phyloP scores from a whole-genome alignment of 257 asterid species.

The Salvia hispanica region DNA sequence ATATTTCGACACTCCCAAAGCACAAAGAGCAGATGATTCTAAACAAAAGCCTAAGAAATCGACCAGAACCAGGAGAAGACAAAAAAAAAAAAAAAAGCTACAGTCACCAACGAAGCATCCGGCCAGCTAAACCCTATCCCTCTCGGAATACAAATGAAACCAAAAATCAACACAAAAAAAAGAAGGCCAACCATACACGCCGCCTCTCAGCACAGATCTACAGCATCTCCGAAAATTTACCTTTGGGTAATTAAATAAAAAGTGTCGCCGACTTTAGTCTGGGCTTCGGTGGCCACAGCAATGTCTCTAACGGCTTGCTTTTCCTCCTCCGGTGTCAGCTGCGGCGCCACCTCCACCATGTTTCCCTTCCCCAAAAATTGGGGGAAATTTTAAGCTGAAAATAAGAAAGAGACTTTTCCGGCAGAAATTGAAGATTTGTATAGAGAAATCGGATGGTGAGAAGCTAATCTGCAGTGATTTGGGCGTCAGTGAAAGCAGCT shows the following conservation, averaged over 20 bases:
- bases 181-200: neutral
- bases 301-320: conserved; percentile 76
- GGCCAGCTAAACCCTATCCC: conserved; percentile 45
- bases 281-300: conserved; percentile 76
- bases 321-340: conserved; percentile 90
- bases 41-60: neutral
- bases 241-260: conserved; percentile 87
- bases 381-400: conserved; percentile 6
- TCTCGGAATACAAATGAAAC: conserved; percentile 13
- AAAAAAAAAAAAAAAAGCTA: neutral
- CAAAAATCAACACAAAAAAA: neutral
- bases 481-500: conserved; percentile 20
- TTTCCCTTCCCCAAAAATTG: conserved; percentile 25
- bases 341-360: conserved; percentile 73
- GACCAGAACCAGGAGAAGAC: too few species aligned
- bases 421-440: conserved; percentile 5
- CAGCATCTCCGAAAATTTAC: conserved; percentile 34
- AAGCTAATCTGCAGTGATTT: conserved; percentile 6
- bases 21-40: neutral
- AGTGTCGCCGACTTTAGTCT: conserved; percentile 78
- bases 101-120: conserved; percentile 14
- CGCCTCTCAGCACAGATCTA: conserved; percentile 29
- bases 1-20: neutral
- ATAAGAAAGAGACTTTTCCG: neutral
- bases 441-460: neutral